Evolutionary conservation across 2,329 filamentous ascomycete species (phyloP).

Genomic region (Dactylellina haptotyla): DNA sequence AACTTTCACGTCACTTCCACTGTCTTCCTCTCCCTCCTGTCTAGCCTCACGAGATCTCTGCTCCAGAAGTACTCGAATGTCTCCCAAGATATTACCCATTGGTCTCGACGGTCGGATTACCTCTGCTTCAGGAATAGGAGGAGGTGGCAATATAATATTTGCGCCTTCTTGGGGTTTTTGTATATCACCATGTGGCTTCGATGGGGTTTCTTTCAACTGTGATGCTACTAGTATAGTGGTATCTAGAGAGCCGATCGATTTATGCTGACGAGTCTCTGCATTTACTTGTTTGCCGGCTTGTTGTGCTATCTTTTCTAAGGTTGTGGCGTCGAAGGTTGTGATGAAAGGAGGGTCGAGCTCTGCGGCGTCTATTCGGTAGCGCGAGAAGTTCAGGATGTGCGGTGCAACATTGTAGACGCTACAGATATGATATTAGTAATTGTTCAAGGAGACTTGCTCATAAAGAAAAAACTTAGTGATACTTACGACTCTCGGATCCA

Average conservation of each 20-base stretch:
- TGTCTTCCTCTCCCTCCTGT: not conserved
- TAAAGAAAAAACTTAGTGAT: not conserved
- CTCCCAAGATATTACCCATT: constrained; percentile 3
- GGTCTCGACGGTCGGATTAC: not conserved
- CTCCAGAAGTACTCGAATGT: not conserved
- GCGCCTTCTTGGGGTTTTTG: not conserved
- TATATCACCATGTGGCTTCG: not conserved
- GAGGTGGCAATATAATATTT: not conserved
- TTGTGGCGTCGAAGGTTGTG: constrained; percentile 45
- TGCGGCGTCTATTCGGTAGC: constrained; percentile 20
- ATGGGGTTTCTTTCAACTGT: not conserved
- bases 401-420: constrained; percentile 17
- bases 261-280: not conserved
- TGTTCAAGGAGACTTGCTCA: not conserved
- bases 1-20: not conserved
- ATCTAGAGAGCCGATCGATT: not conserved
- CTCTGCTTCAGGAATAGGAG: not conserved
- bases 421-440: not conserved
- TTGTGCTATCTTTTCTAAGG: constrained; percentile 41
- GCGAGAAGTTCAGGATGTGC: not conserved
- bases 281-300: constrained; percentile 22
- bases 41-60: not conserved
- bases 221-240: constrained; percentile 1
- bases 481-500: constrained; percentile 45
- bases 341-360: constrained; percentile 15